Evolutionary conservation across 192 early-diverging fungal genomes (phyloP).

Genomic region (Coemansia sp.): DNA sequence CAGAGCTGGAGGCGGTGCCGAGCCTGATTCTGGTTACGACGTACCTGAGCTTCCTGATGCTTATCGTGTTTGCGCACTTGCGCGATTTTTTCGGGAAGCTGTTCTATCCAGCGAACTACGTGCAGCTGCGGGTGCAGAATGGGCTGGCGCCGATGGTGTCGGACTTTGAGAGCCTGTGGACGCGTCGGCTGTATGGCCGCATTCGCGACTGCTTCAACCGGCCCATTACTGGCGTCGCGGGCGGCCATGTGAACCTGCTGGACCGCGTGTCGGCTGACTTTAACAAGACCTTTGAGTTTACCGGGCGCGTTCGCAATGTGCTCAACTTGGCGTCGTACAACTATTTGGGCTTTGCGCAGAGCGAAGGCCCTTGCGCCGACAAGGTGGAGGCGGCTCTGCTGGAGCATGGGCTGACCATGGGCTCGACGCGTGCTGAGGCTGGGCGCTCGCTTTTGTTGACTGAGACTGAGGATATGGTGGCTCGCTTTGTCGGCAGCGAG

Average conservation of each 20-base stretch:
- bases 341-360: constrained; percentile 96
- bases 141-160: constrained; percentile 91
- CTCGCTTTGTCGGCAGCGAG: constrained; percentile 87
- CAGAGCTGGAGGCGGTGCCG: constrained; percentile 59
- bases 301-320: constrained; percentile 72
- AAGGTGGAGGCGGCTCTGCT: constrained; percentile 76
- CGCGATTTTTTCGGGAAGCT: constrained; percentile 89
- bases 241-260: constrained; percentile 78
- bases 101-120: constrained; percentile 68
- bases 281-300: constrained; percentile 82
- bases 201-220: constrained; percentile 94
- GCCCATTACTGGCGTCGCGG: constrained; percentile 91
- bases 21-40: constrained; percentile 85
- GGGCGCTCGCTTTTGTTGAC: constrained; percentile 69
- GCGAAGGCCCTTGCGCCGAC: constrained; percentile 90
- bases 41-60: constrained; percentile 90
- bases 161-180: constrained; percentile 97
- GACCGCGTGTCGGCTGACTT: constrained; percentile 84
- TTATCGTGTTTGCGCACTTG: constrained; percentile 90
- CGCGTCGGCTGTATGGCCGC: constrained; percentile 79
- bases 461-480: constrained; percentile 81
- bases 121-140: constrained; percentile 69
- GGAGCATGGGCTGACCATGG: constrained; percentile 69
- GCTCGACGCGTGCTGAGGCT: constrained; percentile 68
- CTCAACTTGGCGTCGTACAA: constrained; percentile 97